Evolutionary conservation across 2,329 filamentous ascomycete species (phyloP), one percentile per base, ranked within the genome.

Genomic region (Cephalotrichum gorgonifer): DNA sequence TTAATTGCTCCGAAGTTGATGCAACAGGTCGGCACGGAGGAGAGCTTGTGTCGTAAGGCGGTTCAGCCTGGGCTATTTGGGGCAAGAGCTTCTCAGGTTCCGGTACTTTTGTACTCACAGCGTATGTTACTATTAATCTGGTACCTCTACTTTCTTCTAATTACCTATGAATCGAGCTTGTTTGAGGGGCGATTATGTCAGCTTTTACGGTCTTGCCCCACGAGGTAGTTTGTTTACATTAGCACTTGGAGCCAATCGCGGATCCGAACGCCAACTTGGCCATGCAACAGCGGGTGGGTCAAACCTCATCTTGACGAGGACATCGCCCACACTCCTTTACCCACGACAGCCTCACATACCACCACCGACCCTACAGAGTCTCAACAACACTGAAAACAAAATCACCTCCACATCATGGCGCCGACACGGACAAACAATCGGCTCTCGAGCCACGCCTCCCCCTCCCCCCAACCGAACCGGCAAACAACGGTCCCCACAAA

Each of bases 31-130:
- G 35, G 17, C 3, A 3, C 17, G 35, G 17, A n/a, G n/a, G n/a
- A n/a, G 23, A 51, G 45, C 43, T 48, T n/a, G 57, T 59, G 60
- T 62, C 68, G 68, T 71, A 68, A 71, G 64, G 64, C 64, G 57
- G 63, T 71, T 71, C 69, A 70, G 69, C 69, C 69, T 72, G 60
- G 64, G n/a, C n/a, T n/a, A n/a, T n/a, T 22, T 22, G 47, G n/a
- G 15, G 42, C 25, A 26, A 27, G n/a, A 44, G 35, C 42, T 48
- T 50, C 51, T 28, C 47, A 53, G 51, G 50, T 48, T 46, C 11
- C 14, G 35, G 20, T 47, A 52, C 53, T 20, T 22, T 27, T 35
- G 12, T 49, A 53, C 47, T 22, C 44, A 3, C 6, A 39, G 17
- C 17, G 17, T 11, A 9, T 20, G 17, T 8, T 22, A 9, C n/a